Base-by-base conservation (phyloP, 1,284 basidiomycete genomes). In the Puccinia novopanici region DNA sequence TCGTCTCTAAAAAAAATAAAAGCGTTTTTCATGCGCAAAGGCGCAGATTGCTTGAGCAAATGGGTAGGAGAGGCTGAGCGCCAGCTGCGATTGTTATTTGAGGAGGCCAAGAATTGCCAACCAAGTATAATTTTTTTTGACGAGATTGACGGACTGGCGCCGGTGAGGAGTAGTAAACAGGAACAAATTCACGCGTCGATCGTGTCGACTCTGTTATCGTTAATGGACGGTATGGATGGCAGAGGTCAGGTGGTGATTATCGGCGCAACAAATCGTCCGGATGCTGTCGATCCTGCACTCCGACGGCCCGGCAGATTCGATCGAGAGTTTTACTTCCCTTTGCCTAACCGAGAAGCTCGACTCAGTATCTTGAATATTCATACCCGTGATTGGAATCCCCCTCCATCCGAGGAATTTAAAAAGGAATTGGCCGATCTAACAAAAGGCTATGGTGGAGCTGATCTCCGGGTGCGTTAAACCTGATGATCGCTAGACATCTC, bases 151-250 rank as follows among this genome's bases (percentile, higher is more conserved):
- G 96, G 93, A 0, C 90, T 99, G 17, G 97, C 97, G 19, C 97
- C 97, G 0, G 97, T 99, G 0, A 91, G 97, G 50, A 97, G 94
- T 67, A 94, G 93, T 70, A 98, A 98, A 86, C 97, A 99, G 85
- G 97, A 99, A 85, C 97, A 99, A 87, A 98, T 99, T 79, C 97
- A 99, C 85, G 96, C 97, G 0, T 95, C 93, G 63, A 95, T 99
- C 82, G 97, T 99, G 10, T 94, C 93, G 68, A 99, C 97, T 0
- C 88, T 99, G 17, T 89, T 99, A 0, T 96, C 97, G 0, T 88
- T 99, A 68, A 99, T 99, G 96, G 97, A 99, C 85, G 97, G 97
- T 68, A 99, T 99, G 97, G 97, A 99, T 83, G 96, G 96, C 0
- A 90, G 97, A 81, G 83, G 91, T 2, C 95, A 98, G 86, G 95